A percentile compares a stretch with the other conserved stretches of the same genome.
Conservation (phyloP, 2,329 filamentous ascomycete genomes). For the Botrytis fabae region DNA sequence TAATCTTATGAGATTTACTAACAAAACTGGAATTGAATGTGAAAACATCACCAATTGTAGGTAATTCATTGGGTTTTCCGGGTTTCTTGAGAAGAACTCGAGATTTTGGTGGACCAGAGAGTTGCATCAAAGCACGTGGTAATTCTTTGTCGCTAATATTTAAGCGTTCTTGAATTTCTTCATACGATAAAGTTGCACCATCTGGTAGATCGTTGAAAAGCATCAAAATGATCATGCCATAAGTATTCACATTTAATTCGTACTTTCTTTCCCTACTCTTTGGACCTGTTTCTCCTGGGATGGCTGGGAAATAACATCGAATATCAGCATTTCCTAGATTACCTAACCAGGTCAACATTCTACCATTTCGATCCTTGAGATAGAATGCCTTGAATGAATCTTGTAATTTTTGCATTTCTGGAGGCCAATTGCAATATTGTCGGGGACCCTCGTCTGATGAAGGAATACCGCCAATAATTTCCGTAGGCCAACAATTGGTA, state of each 20-base stretch:
- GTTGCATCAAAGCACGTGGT: conserved; percentile 73
- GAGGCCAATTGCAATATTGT: conserved; percentile 69
- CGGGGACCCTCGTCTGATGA: conserved; percentile 50
- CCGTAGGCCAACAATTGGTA: conserved; percentile 92
- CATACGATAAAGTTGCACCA: conserved; percentile 55
- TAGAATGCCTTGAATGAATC: conserved; percentile 89
- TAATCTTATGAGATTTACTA: conserved; percentile 83
- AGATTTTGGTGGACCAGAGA: conserved; percentile 82
- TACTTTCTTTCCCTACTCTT: conserved; percentile 70
- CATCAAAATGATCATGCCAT: conserved; percentile 84
- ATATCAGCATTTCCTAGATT: conserved; percentile 79
- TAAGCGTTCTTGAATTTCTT: conserved; percentile 81
- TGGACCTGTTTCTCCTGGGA: conserved; percentile 63
- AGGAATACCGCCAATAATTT: conserved; percentile 69
- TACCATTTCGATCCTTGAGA: conserved; percentile 79
- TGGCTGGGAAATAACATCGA: conserved; percentile 72
- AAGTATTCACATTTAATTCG: conserved; percentile 89
- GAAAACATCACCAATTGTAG: conserved; percentile 73
- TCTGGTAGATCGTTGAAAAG: conserved; percentile 79
- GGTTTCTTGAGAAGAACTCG: conserved; percentile 80
- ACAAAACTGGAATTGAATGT: conserved; percentile 78
- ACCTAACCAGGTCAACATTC: conserved; percentile 80
- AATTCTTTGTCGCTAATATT: conserved; percentile 76
- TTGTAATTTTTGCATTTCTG: conserved; percentile 72
- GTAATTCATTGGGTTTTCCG: conserved; percentile 67